A percentile compares a stretch with the other conserved stretches of the same genome.
phyloP scores from a whole-genome alignment of 495 filamentous ascomycete genomes.

The Penicillium macrosclerotiorum region DNA sequence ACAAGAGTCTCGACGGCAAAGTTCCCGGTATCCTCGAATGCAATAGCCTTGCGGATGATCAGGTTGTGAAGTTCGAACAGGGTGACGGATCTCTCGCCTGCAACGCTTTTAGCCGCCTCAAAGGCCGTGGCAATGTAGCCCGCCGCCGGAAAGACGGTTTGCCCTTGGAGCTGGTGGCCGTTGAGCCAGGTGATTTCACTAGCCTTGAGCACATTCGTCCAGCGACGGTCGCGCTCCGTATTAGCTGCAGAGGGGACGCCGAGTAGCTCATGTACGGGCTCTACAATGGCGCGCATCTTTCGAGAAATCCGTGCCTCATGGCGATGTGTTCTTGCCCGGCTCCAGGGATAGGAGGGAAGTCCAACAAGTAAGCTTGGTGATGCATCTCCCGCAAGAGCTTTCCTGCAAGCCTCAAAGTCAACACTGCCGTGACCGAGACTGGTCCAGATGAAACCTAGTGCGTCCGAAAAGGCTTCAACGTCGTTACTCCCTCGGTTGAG shows the following conservation, averaged over 20 bases:
- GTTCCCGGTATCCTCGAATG: constrained; percentile 1
- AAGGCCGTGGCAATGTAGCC: constrained; percentile 57
- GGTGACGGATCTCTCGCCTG: background rate
- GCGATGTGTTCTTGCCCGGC: constrained; percentile 42
- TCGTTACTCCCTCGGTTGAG: constrained; percentile 35
- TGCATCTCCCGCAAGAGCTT: too few species aligned
- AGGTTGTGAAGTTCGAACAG: constrained; percentile 4
- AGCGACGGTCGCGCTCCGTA: constrained; percentile 12
- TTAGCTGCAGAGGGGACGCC: constrained; percentile 16
- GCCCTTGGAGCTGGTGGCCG: constrained; percentile 34
- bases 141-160: constrained; percentile 55
- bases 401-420: background rate
- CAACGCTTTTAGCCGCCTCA: constrained; percentile 36
- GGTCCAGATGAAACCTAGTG: constrained; percentile 49
- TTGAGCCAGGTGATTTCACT: constrained; percentile 35
- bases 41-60: background rate
- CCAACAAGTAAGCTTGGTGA: background rate
- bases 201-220: constrained; percentile 26
- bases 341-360: constrained; percentile 50
- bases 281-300: constrained; percentile 11
- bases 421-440: background rate
- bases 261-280: constrained; percentile 23
- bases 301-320: constrained; percentile 40
- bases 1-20: constrained; percentile 34
- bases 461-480: constrained; percentile 35